Evolutionary conservation across 2,329 filamentous ascomycete genomes (phyloP).

Genomic region (Fusarium concolor): DNA sequence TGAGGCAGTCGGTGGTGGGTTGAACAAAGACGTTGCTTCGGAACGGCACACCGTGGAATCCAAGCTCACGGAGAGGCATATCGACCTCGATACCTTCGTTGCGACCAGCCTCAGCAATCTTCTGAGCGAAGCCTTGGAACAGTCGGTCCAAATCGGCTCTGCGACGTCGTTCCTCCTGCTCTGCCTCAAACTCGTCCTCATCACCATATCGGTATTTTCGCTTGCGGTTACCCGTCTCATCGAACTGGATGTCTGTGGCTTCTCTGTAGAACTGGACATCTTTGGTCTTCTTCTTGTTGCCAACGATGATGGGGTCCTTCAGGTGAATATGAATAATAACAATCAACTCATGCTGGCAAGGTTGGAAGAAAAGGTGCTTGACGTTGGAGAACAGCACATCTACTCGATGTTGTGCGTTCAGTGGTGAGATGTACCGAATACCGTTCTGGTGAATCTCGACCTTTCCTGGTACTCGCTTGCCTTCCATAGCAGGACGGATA

Average conservation of each 20-base stretch:
- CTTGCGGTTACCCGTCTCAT: slow-evolving; percentile 97
- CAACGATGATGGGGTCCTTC: slow-evolving; percentile 97
- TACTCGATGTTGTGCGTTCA: slow-evolving; percentile 84
- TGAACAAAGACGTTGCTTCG: slow-evolving; percentile 96
- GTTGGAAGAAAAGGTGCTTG: slow-evolving; percentile 98
- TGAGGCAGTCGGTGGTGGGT: slow-evolving; percentile 95
- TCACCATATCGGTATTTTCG: slow-evolving; percentile 98
- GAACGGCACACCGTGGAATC: slow-evolving; percentile 96
- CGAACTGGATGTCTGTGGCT: slow-evolving; percentile 97
- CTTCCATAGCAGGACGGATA: slow-evolving; percentile 93
- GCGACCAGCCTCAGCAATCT: slow-evolving; percentile 94
- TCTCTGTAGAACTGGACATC: slow-evolving; percentile 99
- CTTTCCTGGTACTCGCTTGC: slow-evolving; percentile 94
- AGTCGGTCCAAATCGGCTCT: slow-evolving; percentile 93
- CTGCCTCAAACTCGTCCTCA: slow-evolving; percentile 98
- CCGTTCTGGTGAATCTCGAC: slow-evolving; percentile 99
- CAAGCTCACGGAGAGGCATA: slow-evolving; percentile 95
- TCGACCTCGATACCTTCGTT: slow-evolving; percentile 93
- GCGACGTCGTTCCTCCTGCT: slow-evolving; percentile 94
- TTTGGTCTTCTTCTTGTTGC: slow-evolving; percentile 97
- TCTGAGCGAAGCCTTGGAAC: slow-evolving; percentile 96
- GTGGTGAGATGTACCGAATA: slow-evolving; percentile 90
- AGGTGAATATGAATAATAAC: slow-evolving; percentile 98
- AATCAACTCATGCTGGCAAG: slow-evolving; percentile 94
- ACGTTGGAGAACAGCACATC: slow-evolving; percentile 98